Percentiles rank a stretch among this genome's conserved stretches.
phyloP scores from a whole-genome alignment of 352 stramenopile genomes.

The Phytophthora cryptogea region DNA sequence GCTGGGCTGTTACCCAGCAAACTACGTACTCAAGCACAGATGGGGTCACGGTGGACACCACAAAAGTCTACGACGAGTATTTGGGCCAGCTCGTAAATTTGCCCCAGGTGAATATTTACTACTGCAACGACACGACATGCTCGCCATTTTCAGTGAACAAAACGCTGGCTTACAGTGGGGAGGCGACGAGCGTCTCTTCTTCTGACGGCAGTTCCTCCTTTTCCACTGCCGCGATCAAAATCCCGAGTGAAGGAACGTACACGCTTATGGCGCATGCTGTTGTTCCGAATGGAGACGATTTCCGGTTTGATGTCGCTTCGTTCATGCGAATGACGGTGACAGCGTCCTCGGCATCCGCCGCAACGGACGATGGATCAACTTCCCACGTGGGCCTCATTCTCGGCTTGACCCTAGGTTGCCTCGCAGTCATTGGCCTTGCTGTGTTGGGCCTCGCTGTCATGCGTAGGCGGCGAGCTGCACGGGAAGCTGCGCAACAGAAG shows the following conservation, averaged over 20 bases:
- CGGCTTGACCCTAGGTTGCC: conserved; percentile 38
- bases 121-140: conserved; percentile 48
- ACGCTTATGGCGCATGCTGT: conserved; percentile 49
- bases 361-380: conserved; percentile 12
- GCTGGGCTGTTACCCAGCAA: conserved; percentile 39
- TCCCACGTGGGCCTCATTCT: conserved; percentile 37
- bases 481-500: conserved; percentile 25
- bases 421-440: conserved; percentile 35
- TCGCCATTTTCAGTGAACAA: conserved; percentile 49
- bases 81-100: conserved; percentile 41
- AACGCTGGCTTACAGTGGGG: conserved; percentile 33
- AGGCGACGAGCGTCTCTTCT: conserved; percentile 38
- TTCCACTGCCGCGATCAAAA: conserved; percentile 30
- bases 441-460: conserved; percentile 32
- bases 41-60: conserved; percentile 32
- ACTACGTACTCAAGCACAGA: conserved; percentile 13
- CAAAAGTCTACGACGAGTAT: conserved; percentile 38
- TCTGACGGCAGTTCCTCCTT: conserved; percentile 27
- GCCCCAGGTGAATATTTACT: conserved; percentile 46
- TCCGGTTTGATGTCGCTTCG: conserved; percentile 48
- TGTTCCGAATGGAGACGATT: conserved; percentile 48
- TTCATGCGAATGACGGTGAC: conserved; percentile 43
- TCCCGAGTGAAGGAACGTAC: conserved; percentile 49
- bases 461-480: conserved; percentile 21
- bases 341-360: conserved; percentile 16